Percentiles rank a stretch among this genome's conserved stretches.
Evolutionary conservation across 1,284 basidiomycete genomes (phyloP).

Genomic region (Trichosporon coremiiforme): DNA sequence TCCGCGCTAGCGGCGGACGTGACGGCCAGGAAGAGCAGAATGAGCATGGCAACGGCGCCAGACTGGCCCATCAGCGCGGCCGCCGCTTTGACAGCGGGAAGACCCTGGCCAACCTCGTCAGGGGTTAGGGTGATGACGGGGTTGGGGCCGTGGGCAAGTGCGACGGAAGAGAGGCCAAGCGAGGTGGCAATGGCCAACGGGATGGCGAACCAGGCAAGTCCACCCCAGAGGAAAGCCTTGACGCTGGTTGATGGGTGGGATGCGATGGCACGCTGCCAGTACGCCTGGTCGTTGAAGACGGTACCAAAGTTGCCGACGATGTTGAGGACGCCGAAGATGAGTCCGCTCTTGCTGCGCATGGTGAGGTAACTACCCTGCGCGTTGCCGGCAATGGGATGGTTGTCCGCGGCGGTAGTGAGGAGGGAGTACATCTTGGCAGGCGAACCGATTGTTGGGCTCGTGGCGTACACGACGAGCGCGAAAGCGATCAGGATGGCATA

Average conservation of each 20-base stretch:
- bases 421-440: slow-evolving; percentile 62
- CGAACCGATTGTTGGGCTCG: slow-evolving; percentile 62
- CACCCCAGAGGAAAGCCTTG: slow-evolving; percentile 84
- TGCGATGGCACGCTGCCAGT: slow-evolving; percentile 81
- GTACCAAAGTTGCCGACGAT: slow-evolving; percentile 61
- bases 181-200: slow-evolving; percentile 63
- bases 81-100: slow-evolving; percentile 71
- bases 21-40: slow-evolving; percentile 62
- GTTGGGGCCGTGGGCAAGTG: slow-evolving; percentile 65
- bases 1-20: slow-evolving; percentile 86
- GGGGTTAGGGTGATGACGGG: slow-evolving; percentile 59
- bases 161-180: slow-evolving; percentile 78
- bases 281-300: slow-evolving; percentile 60
- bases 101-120: slow-evolving; percentile 74
- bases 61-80: slow-evolving; percentile 73
- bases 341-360: slow-evolving; percentile 75
- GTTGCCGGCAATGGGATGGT: slow-evolving; percentile 63
- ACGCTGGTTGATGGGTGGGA: slow-evolving; percentile 78
- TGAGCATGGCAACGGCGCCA: slow-evolving; percentile 63
- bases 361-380: slow-evolving; percentile 69
- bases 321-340: slow-evolving; percentile 88
- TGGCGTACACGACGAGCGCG: slow-evolving; percentile 71
- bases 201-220: slow-evolving; percentile 84
- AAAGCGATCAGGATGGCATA: slow-evolving; percentile 69
- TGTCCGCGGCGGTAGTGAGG: slow-evolving; percentile 57